Evolutionary conservation across 1,139 yeast species (phyloP), one percentile per base, ranked within the genome.

Genomic region (Taphrina deformans): DNA sequence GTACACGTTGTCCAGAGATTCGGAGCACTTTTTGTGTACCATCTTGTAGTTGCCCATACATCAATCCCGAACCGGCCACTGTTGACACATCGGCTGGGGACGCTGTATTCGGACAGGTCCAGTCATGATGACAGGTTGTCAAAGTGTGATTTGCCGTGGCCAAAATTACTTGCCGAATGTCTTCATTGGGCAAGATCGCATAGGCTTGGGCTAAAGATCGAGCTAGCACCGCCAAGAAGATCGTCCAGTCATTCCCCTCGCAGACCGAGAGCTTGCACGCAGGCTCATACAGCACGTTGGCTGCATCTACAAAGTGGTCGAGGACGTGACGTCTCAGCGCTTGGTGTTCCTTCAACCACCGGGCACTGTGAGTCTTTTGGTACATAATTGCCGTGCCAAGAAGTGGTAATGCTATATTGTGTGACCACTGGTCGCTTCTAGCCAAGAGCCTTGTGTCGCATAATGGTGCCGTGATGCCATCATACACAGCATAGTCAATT

Each of bases 341-440:
- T 18, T 45, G 21, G n/a, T 45, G 50, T 26, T 21, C 50, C 18
- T 4, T 18, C 50, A 45, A 7, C 50, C 50, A 45, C 7, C 14
- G 14, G n/a, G 26, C 9, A 16, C 29, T 45, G 24, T 24, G 14
- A 23, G 26, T 45, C 50, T 21, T 45, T 23, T 10, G 14, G 50
- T 21, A 45, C 50, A 45, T 45, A 26, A 45, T 45, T 6, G 50
- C 50, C 14, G 50, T 21, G 5, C 29, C 50, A 12, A 45, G 29
- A 6, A 45, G 26, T 6, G 50, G 50, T n/a, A 45, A 45, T 5
- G 50, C 50, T 5, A 45, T 45, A n/a, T 45, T 45, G 50, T 45
- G 18, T 21, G 50, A 45, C 50, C 50, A 45, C 27, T 45, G 50
- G 14, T 18, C 26, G 18, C 29, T 45, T 5, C 26, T 24, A 5